Evolutionary conservation across 352 stramenopile genomes (phyloP).

Genomic region (Thalassiosira hispida): DNA sequence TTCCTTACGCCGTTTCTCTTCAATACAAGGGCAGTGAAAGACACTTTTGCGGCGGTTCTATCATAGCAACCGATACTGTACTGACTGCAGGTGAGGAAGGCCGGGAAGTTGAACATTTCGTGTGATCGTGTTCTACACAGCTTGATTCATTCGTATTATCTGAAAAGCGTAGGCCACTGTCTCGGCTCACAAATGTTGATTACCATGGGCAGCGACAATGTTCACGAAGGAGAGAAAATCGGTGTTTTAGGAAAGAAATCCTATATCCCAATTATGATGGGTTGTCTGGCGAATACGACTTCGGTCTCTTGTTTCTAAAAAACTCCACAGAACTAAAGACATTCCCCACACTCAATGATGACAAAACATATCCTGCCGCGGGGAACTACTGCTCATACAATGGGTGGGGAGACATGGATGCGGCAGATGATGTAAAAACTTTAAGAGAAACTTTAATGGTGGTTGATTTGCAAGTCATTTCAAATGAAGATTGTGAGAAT

Average conservation of each 20-base stretch:
- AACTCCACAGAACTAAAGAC: slow-evolving; percentile 1
- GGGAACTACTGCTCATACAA: slow-evolving; percentile 4
- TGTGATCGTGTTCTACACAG: no score
- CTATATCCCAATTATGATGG: slow-evolving; percentile 17
- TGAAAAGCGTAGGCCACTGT: no score
- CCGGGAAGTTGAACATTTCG: no score
- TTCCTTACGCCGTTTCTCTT: no score
- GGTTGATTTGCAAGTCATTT: slow-evolving; percentile 54
- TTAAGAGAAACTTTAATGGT: slow-evolving; percentile 11
- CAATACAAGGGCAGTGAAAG: no score
- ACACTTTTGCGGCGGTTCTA: no score
- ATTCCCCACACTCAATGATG: slow-evolving; percentile 24
- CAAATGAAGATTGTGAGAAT: slow-evolving; percentile 54
- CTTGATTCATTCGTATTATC: no score
- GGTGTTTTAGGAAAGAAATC: not conserved
- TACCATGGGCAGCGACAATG: slow-evolving; percentile 10
- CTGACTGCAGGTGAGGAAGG: no score
- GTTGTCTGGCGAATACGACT: slow-evolving; percentile 26
- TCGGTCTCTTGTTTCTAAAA: slow-evolving; percentile 39
- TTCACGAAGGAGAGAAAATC: slow-evolving; percentile 11
- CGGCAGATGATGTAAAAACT: not conserved
- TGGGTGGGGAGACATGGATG: slow-evolving; percentile 39
- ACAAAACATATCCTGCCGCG: not conserved
- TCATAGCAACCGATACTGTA: no score
- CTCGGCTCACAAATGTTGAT: no score